Evolutionary conservation across 2,329 filamentous ascomycete species (phyloP).

Genomic region (Coniella lustricola): DNA sequence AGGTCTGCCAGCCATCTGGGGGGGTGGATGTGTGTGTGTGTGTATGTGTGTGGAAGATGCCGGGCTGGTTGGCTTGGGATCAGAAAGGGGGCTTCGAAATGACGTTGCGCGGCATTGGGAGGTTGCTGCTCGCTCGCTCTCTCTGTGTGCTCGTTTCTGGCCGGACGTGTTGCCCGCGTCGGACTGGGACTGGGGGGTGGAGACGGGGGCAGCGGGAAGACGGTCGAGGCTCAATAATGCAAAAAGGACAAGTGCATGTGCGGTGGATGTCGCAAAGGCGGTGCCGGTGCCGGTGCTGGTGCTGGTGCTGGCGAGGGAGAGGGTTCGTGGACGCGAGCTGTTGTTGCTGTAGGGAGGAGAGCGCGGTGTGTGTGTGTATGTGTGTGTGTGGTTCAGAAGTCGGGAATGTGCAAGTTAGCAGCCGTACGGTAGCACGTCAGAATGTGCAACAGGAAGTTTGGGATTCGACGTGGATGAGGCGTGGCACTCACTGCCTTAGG

Average conservation of each 20-base stretch:
- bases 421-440: neutral
- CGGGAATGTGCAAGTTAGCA: neutral
- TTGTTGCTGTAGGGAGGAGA: no score
- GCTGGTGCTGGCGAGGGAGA: no score
- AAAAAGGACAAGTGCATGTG: no score
- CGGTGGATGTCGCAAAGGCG: no score
- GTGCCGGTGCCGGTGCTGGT: no score
- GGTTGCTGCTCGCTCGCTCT: neutral
- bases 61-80: conserved; percentile 6
- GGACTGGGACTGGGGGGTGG: neutral
- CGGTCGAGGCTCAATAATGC: no score
- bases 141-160: neutral
- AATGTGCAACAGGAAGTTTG: neutral
- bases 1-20: conserved; percentile 56
- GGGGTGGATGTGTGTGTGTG: conserved; percentile 19
- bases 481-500: conserved; percentile 8
- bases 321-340: no score
- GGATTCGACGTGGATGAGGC: neutral
- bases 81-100: conserved; percentile 7
- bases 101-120: conserved; percentile 16
- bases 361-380: no score
- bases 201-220: neutral
- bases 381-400: no score
- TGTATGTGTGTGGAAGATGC: neutral
- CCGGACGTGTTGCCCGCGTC: neutral